These are phyloP conservation scores for Pyrus betulifolia DNA, from an alignment of 306 rosid species.

Conservation along the genomic window DNA sequence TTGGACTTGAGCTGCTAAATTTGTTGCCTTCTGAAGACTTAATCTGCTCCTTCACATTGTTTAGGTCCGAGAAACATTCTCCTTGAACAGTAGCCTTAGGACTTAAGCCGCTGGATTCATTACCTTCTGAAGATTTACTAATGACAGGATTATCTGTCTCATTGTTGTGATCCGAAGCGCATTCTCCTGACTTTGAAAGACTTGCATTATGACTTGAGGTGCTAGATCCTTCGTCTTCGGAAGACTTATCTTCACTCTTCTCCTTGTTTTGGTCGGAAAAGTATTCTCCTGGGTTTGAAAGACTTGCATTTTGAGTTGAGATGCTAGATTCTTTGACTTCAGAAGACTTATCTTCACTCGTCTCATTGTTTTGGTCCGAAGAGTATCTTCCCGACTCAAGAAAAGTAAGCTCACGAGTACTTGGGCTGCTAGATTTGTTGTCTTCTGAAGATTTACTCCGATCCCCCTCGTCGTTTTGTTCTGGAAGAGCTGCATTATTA, in stretches of 20 bases:
- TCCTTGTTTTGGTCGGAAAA: not conserved
- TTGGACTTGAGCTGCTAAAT: constrained; percentile 19
- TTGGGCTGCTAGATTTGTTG: not conserved
- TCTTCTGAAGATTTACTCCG: not conserved
- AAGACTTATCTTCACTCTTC: constrained; percentile 2
- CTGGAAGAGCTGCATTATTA: constrained; percentile 26
- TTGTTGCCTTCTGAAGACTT: not conserved
- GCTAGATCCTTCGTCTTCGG: constrained; percentile 14
- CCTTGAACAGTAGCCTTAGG: not conserved
- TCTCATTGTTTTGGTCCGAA: constrained; percentile 19
- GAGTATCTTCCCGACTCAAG: constrained; percentile 31
- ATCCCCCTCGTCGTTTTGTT: constrained; percentile 27
- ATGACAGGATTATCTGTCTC: constrained; percentile 13
- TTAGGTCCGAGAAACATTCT: not conserved
- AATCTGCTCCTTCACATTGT: not conserved
- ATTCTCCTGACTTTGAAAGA: constrained; percentile 37
- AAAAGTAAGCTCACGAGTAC: constrained; percentile 17
- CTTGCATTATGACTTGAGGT: constrained; percentile 14
- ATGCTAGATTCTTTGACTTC: constrained; percentile 20
- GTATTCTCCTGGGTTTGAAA: not conserved
- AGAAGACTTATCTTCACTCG: not conserved
- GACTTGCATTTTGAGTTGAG: constrained; percentile 14
- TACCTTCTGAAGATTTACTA: not conserved
- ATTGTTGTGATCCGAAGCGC: constrained; percentile 16
- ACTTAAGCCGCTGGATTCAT: not conserved